Conservation (phyloP, 2,329 filamentous ascomycete genomes). For the Metarhizium anisopliae region DNA sequence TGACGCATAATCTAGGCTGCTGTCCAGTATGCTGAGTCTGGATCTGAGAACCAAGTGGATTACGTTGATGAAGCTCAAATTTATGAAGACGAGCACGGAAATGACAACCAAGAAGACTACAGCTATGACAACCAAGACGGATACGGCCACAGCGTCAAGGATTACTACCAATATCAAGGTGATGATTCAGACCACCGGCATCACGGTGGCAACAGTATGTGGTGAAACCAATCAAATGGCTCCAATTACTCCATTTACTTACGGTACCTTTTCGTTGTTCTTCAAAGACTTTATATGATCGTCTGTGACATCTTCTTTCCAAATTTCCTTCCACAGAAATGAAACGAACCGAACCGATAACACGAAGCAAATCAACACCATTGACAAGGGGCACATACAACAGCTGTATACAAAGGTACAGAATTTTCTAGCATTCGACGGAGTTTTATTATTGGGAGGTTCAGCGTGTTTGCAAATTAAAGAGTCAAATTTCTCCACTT, state of each 20-base stretch:
- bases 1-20: slow-evolving; percentile 24
- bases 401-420: slow-evolving; percentile 14
- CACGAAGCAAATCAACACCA: slow-evolving; percentile 7
- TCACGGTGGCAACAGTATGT: slow-evolving; percentile 32
- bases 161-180: slow-evolving; percentile 32
- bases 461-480: slow-evolving; percentile 14
- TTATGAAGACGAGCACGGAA: slow-evolving; percentile 42
- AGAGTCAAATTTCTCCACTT: slow-evolving; percentile 1
- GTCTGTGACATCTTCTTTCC: neutral
- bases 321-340: slow-evolving; percentile 6
- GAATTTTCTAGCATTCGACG: slow-evolving; percentile 23
- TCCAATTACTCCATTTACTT: slow-evolving; percentile 5
- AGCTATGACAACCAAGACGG: slow-evolving; percentile 29
- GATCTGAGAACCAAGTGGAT: slow-evolving; percentile 33
- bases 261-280: slow-evolving; percentile 2
- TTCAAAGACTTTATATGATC: slow-evolving; percentile 10
- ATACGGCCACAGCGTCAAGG: slow-evolving; percentile 29
- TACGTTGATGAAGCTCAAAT: slow-evolving; percentile 45
- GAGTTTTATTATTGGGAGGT: slow-evolving; percentile 21
- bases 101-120: slow-evolving; percentile 27
- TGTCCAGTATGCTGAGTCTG: slow-evolving; percentile 37
- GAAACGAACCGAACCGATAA: neutral
- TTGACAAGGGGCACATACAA: slow-evolving; percentile 8
- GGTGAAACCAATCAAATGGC: slow-evolving; percentile 23
- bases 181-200: slow-evolving; percentile 22